These are phyloP conservation scores for Cercospora janseana DNA, from an alignment of 2,329 filamentous ascomycete species.

Conservation along the genomic window DNA sequence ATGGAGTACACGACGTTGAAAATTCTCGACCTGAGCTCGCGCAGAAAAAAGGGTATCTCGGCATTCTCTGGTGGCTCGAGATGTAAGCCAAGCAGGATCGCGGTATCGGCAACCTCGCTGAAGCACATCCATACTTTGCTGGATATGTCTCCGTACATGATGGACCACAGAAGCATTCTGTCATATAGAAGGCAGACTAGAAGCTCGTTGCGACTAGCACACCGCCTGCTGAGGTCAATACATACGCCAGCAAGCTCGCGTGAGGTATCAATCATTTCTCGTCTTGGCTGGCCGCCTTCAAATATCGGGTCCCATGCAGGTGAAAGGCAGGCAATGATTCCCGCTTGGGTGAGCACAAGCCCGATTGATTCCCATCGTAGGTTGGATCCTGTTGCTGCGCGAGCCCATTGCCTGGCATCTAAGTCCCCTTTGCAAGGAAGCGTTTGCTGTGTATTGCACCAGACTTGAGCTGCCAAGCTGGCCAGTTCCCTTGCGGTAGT, in stretches of 20 bases:
- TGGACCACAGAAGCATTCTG: constrained; percentile 19
- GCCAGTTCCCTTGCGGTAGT: constrained; percentile 24
- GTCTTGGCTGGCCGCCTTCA: constrained; percentile 4
- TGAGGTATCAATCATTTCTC: constrained; percentile 7
- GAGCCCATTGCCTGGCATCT: constrained; percentile 38
- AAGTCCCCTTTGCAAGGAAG: constrained; percentile 35
- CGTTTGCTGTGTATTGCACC: constrained; percentile 40
- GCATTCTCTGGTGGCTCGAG: constrained; percentile 23
- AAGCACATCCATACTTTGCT: constrained; percentile 28
- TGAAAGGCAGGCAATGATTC: constrained; percentile 29
- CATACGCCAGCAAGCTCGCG: constrained; percentile 22
- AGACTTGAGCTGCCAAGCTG: constrained; percentile 39
- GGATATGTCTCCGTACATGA: constrained; percentile 26
- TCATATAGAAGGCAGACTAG: constrained; percentile 27
- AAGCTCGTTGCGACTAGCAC: constrained; percentile 27
- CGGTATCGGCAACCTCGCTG: constrained; percentile 28
- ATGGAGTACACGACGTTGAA: constrained; percentile 27
- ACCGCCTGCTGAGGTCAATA: constrained; percentile 26
- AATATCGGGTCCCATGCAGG: constrained; percentile 26
- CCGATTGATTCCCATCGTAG: constrained; percentile 45
- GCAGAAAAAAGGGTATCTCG: constrained; percentile 27
- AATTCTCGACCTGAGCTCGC: constrained; percentile 25
- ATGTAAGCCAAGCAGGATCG: constrained; percentile 28
- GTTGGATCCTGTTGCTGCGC: constrained; percentile 37
- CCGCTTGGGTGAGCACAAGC: constrained; percentile 37